A percentile compares a stretch with the other conserved stretches of the same genome.
These are phyloP conservation scores for Epichloe sibirici DNA, from an alignment of 2,329 filamentous ascomycete genomes.

Conservation along the genomic window DNA sequence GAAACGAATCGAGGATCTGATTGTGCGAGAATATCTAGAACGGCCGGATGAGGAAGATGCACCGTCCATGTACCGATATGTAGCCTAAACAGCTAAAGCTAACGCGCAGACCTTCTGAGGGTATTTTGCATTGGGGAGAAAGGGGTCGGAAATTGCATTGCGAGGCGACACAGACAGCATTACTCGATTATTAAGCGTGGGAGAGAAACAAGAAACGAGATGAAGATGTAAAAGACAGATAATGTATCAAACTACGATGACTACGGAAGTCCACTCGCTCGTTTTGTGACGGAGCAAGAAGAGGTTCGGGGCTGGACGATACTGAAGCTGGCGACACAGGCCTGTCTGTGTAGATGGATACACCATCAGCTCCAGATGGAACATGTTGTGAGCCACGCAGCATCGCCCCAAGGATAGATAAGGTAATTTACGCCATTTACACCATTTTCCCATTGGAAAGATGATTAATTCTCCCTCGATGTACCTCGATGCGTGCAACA, in stretches of 20 bases:
- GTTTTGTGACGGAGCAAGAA: too few species aligned
- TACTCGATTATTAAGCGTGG: not conserved
- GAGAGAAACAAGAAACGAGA: not conserved
- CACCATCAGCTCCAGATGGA: too few species aligned
- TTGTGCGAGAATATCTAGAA: slow-evolving; percentile 67
- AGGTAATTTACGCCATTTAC: too few species aligned
- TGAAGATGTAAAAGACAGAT: not conserved
- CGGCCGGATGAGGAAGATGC: slow-evolving; percentile 53
- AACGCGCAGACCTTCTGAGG: not conserved
- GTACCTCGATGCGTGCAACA: too few species aligned
- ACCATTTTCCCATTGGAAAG: too few species aligned
- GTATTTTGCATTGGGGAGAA: not conserved
- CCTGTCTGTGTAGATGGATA: too few species aligned
- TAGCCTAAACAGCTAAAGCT: slow-evolving; percentile 38
- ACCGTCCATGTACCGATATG: slow-evolving; percentile 55
- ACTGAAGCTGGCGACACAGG: too few species aligned
- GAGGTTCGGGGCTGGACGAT: too few species aligned
- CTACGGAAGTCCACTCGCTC: not conserved
- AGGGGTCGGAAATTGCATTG: not conserved
- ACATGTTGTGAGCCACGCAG: too few species aligned
- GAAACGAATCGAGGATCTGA: slow-evolving; percentile 66
- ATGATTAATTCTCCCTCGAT: too few species aligned
- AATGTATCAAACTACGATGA: not conserved
- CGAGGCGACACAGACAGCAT: not conserved
- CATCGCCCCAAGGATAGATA: too few species aligned